Percentiles rank a stretch among this genome's conserved stretches.
Conservation (phyloP, 1,284 basidiomycete species). For the Polyporus tsugae region DNA sequence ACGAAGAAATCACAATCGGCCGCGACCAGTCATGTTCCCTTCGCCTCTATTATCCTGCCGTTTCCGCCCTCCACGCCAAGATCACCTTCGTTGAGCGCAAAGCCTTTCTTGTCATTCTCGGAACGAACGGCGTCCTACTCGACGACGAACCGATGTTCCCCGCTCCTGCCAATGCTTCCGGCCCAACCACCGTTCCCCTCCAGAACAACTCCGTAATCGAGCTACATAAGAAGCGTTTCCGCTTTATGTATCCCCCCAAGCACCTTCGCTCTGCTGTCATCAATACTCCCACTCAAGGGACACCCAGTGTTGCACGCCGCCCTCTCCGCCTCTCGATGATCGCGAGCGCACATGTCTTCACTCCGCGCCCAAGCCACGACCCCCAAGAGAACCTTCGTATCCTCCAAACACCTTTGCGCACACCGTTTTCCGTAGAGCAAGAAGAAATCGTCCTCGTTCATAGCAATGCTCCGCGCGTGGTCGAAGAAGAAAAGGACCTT, state of each 20-base stretch:
- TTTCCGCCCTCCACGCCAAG: slow-evolving; percentile 69
- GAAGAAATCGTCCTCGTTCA: slow-evolving; percentile 69
- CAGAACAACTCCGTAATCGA: slow-evolving; percentile 71
- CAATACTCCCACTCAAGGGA: slow-evolving; percentile 51
- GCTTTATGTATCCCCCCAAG: slow-evolving; percentile 77
- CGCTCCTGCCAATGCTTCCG: slow-evolving; percentile 41
- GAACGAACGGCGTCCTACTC: slow-evolving; percentile 61
- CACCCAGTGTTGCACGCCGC: slow-evolving; percentile 40
- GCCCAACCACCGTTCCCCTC: slow-evolving; percentile 64
- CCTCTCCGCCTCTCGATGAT: slow-evolving; percentile 77
- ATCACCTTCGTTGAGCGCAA: slow-evolving; percentile 69
- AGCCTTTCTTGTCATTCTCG: slow-evolving; percentile 71
- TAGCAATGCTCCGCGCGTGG: slow-evolving; percentile 69
- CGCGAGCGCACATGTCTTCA: slow-evolving; percentile 74
- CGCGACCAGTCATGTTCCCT: slow-evolving; percentile 68
- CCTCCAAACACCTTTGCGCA: slow-evolving; percentile 64
- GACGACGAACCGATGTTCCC: slow-evolving; percentile 69
- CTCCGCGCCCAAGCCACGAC: slow-evolving; percentile 64
- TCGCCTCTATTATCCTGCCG: slow-evolving; percentile 69
- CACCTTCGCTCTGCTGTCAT: slow-evolving; percentile 65
- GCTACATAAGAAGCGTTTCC: slow-evolving; percentile 72
- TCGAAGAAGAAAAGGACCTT: slow-evolving; percentile 74
- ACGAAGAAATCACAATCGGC: slow-evolving; percentile 71
- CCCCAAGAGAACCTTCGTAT: slow-evolving; percentile 68
- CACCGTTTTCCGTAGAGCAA: slow-evolving; percentile 40